Conservation (phyloP, 306 rosid species). For the Fagus sylvatica region DNA sequence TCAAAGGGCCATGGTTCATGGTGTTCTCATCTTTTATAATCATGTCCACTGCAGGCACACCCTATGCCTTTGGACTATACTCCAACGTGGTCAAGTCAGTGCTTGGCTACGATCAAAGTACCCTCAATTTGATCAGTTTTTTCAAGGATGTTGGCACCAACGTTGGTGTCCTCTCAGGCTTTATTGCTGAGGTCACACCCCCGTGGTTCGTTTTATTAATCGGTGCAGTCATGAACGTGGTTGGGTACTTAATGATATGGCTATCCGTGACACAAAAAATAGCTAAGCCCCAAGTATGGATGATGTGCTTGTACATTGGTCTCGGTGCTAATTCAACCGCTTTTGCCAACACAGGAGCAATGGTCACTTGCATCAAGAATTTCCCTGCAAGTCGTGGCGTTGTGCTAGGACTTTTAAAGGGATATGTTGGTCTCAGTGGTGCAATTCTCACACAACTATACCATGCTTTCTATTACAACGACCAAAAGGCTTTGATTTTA, state of each 20-base stretch:
- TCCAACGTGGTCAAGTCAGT: slow-evolving; percentile 35
- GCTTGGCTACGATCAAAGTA: slow-evolving; percentile 48
- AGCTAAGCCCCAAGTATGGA: slow-evolving; percentile 55
- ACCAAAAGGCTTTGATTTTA: slow-evolving; percentile 48
- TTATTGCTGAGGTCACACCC: slow-evolving; percentile 40
- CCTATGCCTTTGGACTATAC: slow-evolving; percentile 47
- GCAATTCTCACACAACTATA: slow-evolving; percentile 73
- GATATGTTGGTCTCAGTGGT: slow-evolving; percentile 71
- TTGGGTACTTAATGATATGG: slow-evolving; percentile 87
- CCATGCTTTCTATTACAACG: slow-evolving; percentile 53
- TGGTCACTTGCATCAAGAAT: slow-evolving; percentile 76
- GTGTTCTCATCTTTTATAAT: slow-evolving; percentile 36
- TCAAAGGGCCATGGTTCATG: slow-evolving; percentile 41
- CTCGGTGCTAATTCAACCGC: slow-evolving; percentile 76
- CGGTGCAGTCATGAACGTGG: slow-evolving; percentile 58
- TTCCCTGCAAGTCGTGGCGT: slow-evolving; percentile 69
- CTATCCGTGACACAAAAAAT: slow-evolving; percentile 49
- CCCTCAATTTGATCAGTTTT: slow-evolving; percentile 46
- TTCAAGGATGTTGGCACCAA: slow-evolving; percentile 42
- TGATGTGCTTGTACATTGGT: slow-evolving; percentile 72
- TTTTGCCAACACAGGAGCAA: slow-evolving; percentile 70
- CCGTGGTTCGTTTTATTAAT: slow-evolving; percentile 45
- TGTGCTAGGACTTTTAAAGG: slow-evolving; percentile 61
- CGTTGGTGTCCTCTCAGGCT: slow-evolving; percentile 35
- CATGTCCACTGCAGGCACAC: slow-evolving; percentile 49